Percentiles rank a stretch among this genome's conserved stretches.
Evolutionary conservation across 148 eudicot species (phyloP).

Genomic region (Camellia lanceoleosa): DNA sequence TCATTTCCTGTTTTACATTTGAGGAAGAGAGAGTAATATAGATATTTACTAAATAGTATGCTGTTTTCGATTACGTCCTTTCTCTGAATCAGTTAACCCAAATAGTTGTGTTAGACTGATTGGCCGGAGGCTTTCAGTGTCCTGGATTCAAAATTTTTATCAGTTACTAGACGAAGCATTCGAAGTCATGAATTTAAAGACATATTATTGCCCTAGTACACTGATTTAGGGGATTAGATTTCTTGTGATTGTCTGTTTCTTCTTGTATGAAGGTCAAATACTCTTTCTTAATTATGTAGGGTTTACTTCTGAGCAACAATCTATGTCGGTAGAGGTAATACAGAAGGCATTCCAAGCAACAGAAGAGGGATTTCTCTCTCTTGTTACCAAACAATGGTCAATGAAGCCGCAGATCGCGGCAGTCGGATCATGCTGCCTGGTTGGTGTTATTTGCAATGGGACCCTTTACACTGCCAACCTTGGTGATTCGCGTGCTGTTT

Average conservation of each 20-base stretch:
- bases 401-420: slow-evolving; percentile 73
- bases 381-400: slow-evolving; percentile 74
- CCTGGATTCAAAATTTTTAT: background rate
- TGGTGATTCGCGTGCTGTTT: slow-evolving; percentile 85
- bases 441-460: slow-evolving; percentile 63
- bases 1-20: background rate
- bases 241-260: background rate
- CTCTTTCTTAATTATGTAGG: slow-evolving; percentile 37
- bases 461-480: slow-evolving; percentile 65
- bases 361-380: slow-evolving; percentile 70
- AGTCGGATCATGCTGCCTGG: slow-evolving; percentile 79
- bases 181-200: background rate
- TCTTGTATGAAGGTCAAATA: background rate
- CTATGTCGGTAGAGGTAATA: slow-evolving; percentile 69
- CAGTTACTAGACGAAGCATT: background rate
- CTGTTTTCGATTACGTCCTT: background rate
- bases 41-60: background rate
- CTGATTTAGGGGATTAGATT: background rate
- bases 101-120: background rate
- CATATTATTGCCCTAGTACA: background rate
- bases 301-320: slow-evolving; percentile 65
- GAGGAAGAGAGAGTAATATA: background rate
- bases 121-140: background rate
- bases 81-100: background rate
- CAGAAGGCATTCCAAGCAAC: slow-evolving; percentile 79